Conservation (phyloP, 202 grass and related monocot genomes). For the Dendrocalamus latiflorus region DNA sequence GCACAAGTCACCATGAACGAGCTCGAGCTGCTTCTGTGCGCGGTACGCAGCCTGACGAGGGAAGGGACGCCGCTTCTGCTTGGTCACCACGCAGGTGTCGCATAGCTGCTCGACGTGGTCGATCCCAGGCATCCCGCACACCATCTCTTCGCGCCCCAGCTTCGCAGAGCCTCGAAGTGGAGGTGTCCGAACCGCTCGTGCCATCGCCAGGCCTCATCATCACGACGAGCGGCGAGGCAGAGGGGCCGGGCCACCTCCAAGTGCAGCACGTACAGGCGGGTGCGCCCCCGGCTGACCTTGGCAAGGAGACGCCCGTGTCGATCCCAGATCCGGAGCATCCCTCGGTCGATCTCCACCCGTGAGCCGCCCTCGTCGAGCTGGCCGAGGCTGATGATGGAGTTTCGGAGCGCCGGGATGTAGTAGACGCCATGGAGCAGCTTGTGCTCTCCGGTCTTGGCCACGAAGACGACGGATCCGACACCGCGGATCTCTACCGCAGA, state of each 20-base stretch:
- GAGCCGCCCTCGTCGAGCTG: neutral
- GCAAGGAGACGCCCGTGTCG: neutral
- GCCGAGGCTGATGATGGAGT: neutral
- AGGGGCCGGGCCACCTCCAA: neutral
- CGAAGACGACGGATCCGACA: neutral
- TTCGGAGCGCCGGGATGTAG: neutral
- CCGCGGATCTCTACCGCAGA: neutral
- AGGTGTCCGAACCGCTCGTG: neutral
- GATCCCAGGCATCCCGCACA: neutral
- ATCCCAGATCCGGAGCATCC: neutral
- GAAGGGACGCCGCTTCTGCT: neutral
- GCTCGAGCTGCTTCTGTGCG: neutral
- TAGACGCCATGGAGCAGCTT: neutral
- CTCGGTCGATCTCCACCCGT: neutral
- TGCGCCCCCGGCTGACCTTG: neutral
- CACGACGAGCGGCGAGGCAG: neutral
- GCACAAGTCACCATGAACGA: too few species aligned
- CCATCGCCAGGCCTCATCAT: neutral
- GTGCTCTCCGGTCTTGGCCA: neutral
- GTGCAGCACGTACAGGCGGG: neutral
- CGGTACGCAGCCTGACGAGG: neutral
- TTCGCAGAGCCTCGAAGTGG: neutral
- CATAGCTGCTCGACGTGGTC: neutral
- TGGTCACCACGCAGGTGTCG: neutral
- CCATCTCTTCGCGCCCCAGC: neutral